Evolutionary conservation across 2,329 filamentous ascomycete species (phyloP).

Genomic region (Penicillium aurantiogriseum): DNA sequence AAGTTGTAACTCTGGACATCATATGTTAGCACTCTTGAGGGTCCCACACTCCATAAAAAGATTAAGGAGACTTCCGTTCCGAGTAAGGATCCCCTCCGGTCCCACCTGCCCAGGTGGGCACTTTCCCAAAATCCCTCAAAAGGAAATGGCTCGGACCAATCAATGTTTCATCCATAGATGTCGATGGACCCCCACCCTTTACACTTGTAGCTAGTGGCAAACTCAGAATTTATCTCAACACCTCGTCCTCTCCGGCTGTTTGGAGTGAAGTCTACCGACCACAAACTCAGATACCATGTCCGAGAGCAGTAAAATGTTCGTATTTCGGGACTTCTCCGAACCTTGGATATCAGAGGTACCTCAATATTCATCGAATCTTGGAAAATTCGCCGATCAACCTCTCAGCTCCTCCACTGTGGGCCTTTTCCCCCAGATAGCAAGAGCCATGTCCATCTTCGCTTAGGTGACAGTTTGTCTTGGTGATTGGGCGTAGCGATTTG

Average conservation of each 20-base stretch:
- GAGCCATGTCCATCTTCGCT: conserved; percentile 1
- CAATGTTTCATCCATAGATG: background rate
- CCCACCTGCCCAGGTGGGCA: conserved; percentile 2
- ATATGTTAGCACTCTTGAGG: background rate
- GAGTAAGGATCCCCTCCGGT: conserved; percentile 18
- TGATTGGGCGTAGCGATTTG: background rate
- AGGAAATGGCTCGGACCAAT: conserved; percentile 1
- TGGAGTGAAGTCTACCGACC: background rate
- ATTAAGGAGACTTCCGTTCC: conserved; percentile 11
- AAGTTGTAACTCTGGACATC: background rate
- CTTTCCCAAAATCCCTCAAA: conserved; percentile 19
- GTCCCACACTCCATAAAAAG: conserved; percentile 2
- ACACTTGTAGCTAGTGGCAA: conserved; percentile 6
- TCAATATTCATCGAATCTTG: background rate
- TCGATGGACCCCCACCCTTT: background rate
- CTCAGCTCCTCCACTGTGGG: conserved; percentile 8
- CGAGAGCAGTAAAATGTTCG: too few species aligned
- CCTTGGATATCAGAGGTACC: too few species aligned
- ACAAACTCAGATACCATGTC: background rate
- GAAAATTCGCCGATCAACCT: background rate
- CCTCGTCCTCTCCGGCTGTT: background rate
- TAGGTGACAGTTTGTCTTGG: background rate
- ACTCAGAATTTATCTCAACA: conserved; percentile 9
- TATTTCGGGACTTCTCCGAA: background rate
- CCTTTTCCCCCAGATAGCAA: background rate